Percentiles rank a stretch among this genome's conserved stretches.
Evolutionary conservation across 169 alveolate genomes (phyloP).

Genomic region (Plasmodium billcollinsi): DNA sequence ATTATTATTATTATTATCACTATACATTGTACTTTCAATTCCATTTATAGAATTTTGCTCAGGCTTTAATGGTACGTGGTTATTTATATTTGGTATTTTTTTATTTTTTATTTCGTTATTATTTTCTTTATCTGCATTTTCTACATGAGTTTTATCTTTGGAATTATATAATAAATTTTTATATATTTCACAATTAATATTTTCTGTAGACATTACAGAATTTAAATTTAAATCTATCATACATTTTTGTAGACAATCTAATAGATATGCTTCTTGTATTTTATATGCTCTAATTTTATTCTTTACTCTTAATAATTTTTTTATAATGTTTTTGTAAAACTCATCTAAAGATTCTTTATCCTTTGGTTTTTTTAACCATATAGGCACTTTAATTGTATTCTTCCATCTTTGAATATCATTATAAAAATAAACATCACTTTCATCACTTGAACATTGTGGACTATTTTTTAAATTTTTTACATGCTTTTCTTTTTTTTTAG

Average conservation of each 20-base stretch:
- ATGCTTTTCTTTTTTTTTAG: not conserved
- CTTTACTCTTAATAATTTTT: conserved; percentile 69
- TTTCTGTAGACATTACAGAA: conserved; percentile 20
- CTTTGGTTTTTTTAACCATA: conserved; percentile 74
- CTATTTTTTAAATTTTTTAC: not conserved
- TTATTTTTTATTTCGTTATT: not conserved
- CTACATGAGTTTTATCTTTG: not conserved
- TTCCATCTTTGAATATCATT: conserved; percentile 71
- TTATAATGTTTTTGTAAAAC: conserved; percentile 71
- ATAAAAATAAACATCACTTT: conserved; percentile 72
- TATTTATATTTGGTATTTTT: not conserved
- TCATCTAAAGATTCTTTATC: conserved; percentile 67
- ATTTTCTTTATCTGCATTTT: not conserved
- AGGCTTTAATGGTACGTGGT: too few species aligned
- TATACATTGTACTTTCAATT: not conserved
- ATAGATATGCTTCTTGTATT: conserved; percentile 67
- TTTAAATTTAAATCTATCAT: conserved; percentile 44
- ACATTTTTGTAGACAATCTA: conserved; percentile 71
- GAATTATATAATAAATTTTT: conserved; percentile 7
- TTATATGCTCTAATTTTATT: conserved; percentile 74
- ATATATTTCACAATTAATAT: conserved; percentile 32
- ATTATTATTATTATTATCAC: not conserved
- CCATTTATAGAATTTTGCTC: not conserved
- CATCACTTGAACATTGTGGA: conserved; percentile 19
- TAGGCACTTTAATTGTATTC: conserved; percentile 63